Evolutionary conservation across 192 early-diverging fungal species (phyloP), one percentile per base, ranked within the genome.

Genomic region (Chytriomyces sp.): DNA sequence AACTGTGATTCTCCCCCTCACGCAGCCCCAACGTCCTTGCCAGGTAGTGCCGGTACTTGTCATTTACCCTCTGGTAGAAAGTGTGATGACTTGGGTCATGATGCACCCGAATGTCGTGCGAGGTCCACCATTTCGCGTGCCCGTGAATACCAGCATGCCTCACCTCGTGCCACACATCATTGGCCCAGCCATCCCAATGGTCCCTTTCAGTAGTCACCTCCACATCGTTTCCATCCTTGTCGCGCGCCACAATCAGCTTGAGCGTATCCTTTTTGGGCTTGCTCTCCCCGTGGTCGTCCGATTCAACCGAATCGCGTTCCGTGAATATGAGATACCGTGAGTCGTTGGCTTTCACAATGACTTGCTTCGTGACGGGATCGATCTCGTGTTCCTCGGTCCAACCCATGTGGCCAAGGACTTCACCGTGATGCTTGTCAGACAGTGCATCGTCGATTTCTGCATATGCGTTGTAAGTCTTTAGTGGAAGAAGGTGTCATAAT

Each of bases 291-390:
- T 22, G 63, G 26, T 65, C 19, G 22, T 40, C 38, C n/a, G 38
- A 53, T 1, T 68, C 31, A 19, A 39, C 28, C 0, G 36, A 25
- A 25, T 68, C 65, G 32, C 65, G 65, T 28, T 68, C 65, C 8
- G 44, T 68, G 52, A 68, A 68, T 8, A 68, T 12, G 36, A 68
- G 34, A 53, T 68, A 68, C 26, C 66, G 66, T 26, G 66, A 68
- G 33, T n/a, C 66, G 17, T 37, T 64, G 5, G 28, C 8, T n/a
- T n/a, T n/a, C n/a, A n/a, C n/a, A n/a, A n/a, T n/a, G 44, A 14
- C 14, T 2, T 49, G 44, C 17, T 49, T 2, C 22, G 14, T 14
- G 26, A 17, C 26, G 28, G 30, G 30, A 25, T 56, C 54, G 7
- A 17, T 6, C 8, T 14, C 32, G n/a, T 33, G 22, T 52, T 65